phyloP scores from a whole-genome alignment of 1,139 yeast genomes.

The Saccharomyces pastorianus region DNA sequence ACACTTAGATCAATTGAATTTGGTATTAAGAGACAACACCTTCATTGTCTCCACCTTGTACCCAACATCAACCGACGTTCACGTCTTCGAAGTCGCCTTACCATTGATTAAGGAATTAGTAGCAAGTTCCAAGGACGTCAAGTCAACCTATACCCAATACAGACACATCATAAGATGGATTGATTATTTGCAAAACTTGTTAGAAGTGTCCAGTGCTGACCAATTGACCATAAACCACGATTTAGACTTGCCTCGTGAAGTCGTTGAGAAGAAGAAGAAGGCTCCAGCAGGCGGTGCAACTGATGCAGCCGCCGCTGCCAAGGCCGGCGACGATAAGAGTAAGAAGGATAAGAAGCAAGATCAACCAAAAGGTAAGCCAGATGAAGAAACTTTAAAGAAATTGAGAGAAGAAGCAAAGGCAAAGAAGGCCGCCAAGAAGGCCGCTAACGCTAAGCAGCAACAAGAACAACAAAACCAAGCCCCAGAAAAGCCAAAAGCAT shows the following conservation, averaged over 20 bases:
- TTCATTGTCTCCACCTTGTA: slow-evolving; percentile 54
- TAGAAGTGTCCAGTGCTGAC: slow-evolving; percentile 46
- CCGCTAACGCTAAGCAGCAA: slow-evolving; percentile 52
- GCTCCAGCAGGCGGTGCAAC: slow-evolving; percentile 8
- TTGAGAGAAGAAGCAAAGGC: slow-evolving; percentile 63
- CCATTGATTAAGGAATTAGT: slow-evolving; percentile 54
- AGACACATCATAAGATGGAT: slow-evolving; percentile 92
- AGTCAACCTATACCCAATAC: slow-evolving; percentile 40
- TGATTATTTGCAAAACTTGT: slow-evolving; percentile 67
- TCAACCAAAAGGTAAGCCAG: slow-evolving; percentile 38
- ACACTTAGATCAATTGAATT: slow-evolving; percentile 54
- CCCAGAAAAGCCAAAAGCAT: slow-evolving; percentile 61
- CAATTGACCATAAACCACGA: slow-evolving; percentile 52
- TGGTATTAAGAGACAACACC: slow-evolving; percentile 58
- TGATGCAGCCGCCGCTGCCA: not conserved
- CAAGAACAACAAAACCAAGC: slow-evolving; percentile 46
- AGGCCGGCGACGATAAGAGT: slow-evolving; percentile 26
- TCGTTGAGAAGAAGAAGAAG: slow-evolving; percentile 53
- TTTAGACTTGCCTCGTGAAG: slow-evolving; percentile 60
- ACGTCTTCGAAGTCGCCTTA: slow-evolving; percentile 55
- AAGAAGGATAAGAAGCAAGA: slow-evolving; percentile 33
- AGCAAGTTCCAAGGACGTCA: slow-evolving; percentile 31
- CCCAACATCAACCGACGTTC: slow-evolving; percentile 61
- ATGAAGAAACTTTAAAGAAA: slow-evolving; percentile 57
- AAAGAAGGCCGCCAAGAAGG: slow-evolving; percentile 68